Percentiles rank a stretch among this genome's conserved stretches.
Evolutionary conservation across 2,329 filamentous ascomycete genomes (phyloP).

Genomic region (Cladosporium sp.): DNA sequence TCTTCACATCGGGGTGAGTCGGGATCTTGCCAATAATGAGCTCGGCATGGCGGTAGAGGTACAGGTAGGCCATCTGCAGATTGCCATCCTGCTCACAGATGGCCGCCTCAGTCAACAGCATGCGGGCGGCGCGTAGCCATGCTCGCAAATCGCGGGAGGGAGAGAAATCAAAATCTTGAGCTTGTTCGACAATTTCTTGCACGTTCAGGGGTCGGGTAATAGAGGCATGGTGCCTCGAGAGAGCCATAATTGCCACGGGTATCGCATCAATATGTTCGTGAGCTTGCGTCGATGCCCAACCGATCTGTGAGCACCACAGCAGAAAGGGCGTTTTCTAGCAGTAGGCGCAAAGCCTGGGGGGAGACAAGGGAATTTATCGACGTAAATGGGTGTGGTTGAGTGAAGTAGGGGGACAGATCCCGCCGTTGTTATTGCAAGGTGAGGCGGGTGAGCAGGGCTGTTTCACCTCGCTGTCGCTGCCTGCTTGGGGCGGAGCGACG

Average conservation of each 20-base stretch:
- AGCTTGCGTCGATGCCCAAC: neutral
- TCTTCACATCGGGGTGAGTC: constrained; percentile 68
- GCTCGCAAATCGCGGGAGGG: constrained; percentile 60
- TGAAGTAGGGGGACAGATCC: too few species aligned
- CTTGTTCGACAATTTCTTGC: constrained; percentile 63
- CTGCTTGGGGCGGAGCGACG: too few species aligned
- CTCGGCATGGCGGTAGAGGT: constrained; percentile 82
- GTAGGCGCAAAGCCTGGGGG: too few species aligned
- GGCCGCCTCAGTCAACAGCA: constrained; percentile 55
- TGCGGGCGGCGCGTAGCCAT: constrained; percentile 27
- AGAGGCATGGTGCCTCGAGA: constrained; percentile 25
- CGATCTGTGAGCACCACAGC: too few species aligned
- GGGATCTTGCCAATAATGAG: constrained; percentile 73
- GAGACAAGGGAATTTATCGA: too few species aligned
- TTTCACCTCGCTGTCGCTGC: too few species aligned
- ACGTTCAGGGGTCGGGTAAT: constrained; percentile 17
- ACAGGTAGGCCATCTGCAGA: constrained; percentile 78
- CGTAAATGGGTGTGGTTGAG: too few species aligned
- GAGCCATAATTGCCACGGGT: constrained; percentile 19
- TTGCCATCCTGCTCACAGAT: constrained; percentile 84
- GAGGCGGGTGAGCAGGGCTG: too few species aligned
- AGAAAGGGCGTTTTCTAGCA: too few species aligned
- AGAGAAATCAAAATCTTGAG: constrained; percentile 76
- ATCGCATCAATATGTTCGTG: neutral
- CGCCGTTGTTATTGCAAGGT: too few species aligned